Conservation (phyloP, 306 rosid genomes). For the Casuarina cunninghamiana region DNA sequence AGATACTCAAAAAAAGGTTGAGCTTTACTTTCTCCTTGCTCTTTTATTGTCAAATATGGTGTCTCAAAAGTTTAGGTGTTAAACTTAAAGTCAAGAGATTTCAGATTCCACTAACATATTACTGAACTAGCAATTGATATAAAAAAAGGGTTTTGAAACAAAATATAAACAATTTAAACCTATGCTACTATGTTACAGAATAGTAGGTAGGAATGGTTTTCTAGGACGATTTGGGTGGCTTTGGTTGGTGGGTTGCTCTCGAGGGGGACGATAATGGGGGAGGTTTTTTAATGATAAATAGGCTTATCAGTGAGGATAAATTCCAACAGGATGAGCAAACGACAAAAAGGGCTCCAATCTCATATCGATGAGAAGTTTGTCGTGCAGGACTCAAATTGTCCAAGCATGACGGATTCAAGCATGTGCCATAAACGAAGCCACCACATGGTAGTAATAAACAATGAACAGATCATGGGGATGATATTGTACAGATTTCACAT, state of each 20-base stretch:
- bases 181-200: too few species aligned
- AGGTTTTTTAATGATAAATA: background rate
- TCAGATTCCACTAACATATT: too few species aligned
- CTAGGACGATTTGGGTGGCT: background rate
- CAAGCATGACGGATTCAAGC: conserved; percentile 31
- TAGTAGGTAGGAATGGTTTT: too few species aligned
- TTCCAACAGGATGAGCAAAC: background rate
- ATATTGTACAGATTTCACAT: conserved; percentile 37
- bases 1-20: background rate
- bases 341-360: conserved; percentile 29
- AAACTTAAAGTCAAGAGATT: too few species aligned
- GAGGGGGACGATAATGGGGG: background rate
- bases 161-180: too few species aligned
- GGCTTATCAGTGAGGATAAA: background rate
- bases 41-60: too few species aligned
- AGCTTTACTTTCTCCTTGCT: background rate
- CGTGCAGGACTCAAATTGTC: conserved; percentile 65
- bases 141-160: too few species aligned
- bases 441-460: conserved; percentile 33
- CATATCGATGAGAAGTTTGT: conserved; percentile 36
- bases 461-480: conserved; percentile 32
- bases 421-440: conserved; percentile 41
- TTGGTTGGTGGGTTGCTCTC: background rate
- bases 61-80: too few species aligned
- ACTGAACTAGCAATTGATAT: too few species aligned